Percentiles rank a stretch among this genome's conserved stretches.
Conservation (phyloP, 2,329 filamentous ascomycete species). For the Fusarium sp. region DNA sequence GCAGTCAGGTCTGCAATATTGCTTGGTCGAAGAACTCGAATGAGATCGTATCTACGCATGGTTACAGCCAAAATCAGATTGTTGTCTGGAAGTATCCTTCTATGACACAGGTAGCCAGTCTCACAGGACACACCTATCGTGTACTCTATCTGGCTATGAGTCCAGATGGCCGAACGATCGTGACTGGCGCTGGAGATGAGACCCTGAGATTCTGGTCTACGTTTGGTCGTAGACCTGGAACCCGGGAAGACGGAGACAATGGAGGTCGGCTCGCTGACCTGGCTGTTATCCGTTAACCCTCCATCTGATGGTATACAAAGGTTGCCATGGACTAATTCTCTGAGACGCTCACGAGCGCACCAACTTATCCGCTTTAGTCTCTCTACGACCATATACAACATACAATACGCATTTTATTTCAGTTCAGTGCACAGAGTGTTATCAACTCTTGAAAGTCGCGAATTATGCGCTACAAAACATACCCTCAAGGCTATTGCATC, state of each 20-base stretch:
- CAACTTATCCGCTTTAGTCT: not conserved
- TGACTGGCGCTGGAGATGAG: conserved; percentile 96
- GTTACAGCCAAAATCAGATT: conserved; percentile 98
- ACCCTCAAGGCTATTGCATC: conserved; percentile 40
- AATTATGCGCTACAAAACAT: conserved; percentile 39
- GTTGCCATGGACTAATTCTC: not conserved
- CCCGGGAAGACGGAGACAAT: conserved; percentile 74
- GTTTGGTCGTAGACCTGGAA: conserved; percentile 84
- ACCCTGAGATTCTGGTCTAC: conserved; percentile 97
- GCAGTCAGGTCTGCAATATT: conserved; percentile 98
- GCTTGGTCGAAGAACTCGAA: conserved; percentile 98
- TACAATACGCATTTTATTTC: conserved; percentile 3
- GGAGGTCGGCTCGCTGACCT: conserved; percentile 77
- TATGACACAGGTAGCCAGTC: conserved; percentile 95
- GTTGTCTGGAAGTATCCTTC: conserved; percentile 99
- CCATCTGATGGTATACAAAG: not conserved
- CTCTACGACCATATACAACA: not conserved
- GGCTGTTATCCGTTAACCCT: conserved; percentile 77
- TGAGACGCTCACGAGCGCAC: not conserved
- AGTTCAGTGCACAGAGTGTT: conserved; percentile 12
- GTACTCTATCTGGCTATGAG: conserved; percentile 98
- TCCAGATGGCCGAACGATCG: conserved; percentile 91
- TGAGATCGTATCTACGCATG: conserved; percentile 96
- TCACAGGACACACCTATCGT: conserved; percentile 96
- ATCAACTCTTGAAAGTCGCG: conserved; percentile 27